Conservation (phyloP, 2,329 filamentous ascomycete species). For the Penicillium sp. region DNA sequence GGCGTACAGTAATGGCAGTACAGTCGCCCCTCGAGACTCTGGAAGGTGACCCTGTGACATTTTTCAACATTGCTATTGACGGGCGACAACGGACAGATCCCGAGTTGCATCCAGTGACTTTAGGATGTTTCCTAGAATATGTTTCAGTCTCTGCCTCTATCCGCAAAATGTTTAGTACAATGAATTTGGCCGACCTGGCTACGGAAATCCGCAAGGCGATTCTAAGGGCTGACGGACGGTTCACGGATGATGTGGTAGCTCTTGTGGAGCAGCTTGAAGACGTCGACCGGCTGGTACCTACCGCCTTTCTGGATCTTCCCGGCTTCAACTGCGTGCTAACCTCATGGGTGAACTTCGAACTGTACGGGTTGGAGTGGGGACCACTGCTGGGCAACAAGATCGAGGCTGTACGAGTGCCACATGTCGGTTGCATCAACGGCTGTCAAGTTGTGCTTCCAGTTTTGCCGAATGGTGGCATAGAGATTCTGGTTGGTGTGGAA, state of each 20-base stretch:
- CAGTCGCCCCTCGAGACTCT: slow-evolving; percentile 27
- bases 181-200: slow-evolving; percentile 30
- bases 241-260: slow-evolving; percentile 22
- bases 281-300: slow-evolving; percentile 26
- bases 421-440: slow-evolving; percentile 30
- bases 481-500: slow-evolving; percentile 31
- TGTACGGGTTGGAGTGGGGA: slow-evolving; percentile 32
- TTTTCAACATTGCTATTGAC: slow-evolving; percentile 35
- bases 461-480: slow-evolving; percentile 28
- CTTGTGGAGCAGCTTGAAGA: slow-evolving; percentile 29
- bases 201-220: slow-evolving; percentile 30
- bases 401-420: slow-evolving; percentile 26
- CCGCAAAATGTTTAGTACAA: slow-evolving; percentile 23
- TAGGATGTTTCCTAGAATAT: slow-evolving; percentile 37
- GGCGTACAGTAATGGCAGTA: slow-evolving; percentile 24
- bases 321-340: slow-evolving; percentile 30
- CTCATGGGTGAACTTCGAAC: slow-evolving; percentile 28
- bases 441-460: slow-evolving; percentile 26
- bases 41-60: slow-evolving; percentile 27
- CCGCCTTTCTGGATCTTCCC: slow-evolving; percentile 32
- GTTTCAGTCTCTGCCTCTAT: slow-evolving; percentile 20
- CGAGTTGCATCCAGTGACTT: slow-evolving; percentile 28
- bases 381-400: slow-evolving; percentile 23
- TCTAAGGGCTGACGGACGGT: slow-evolving; percentile 25
- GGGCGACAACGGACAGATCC: slow-evolving; percentile 31